These are phyloP conservation scores for Cystobasidium slooffiae DNA, from an alignment of 1,284 basidiomycete genomes.

Conservation along the genomic window DNA sequence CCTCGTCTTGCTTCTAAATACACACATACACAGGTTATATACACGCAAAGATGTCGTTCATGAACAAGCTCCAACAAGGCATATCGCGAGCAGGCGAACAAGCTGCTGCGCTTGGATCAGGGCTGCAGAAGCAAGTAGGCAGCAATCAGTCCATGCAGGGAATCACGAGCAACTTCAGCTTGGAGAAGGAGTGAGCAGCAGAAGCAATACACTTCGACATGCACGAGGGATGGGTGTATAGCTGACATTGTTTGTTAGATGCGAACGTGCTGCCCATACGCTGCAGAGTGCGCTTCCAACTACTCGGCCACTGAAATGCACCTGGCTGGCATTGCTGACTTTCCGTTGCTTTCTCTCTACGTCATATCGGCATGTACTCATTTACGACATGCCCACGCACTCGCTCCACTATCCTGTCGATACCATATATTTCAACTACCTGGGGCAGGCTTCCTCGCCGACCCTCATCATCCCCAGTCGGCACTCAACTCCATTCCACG, in stretches of 20 bases:
- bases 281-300: slow-evolving; percentile 83
- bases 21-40: too few species aligned
- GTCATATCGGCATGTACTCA: background rate
- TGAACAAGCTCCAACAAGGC: slow-evolving; percentile 38
- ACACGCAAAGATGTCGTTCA: slow-evolving; percentile 34
- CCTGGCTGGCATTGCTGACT: slow-evolving; percentile 5
- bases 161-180: slow-evolving; percentile 78
- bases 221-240: background rate
- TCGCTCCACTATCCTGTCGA: background rate
- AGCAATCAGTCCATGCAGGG: slow-evolving; percentile 62
- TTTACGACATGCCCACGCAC: background rate
- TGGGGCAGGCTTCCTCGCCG: slow-evolving; percentile 63
- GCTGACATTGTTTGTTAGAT: slow-evolving; percentile 59
- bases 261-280: slow-evolving; percentile 90
- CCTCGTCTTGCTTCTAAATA: too few species aligned
- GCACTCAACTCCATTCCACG: slow-evolving; percentile 96
- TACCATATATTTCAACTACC: background rate
- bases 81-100: slow-evolving; percentile 27
- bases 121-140: slow-evolving; percentile 26
- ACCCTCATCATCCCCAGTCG: slow-evolving; percentile 83
- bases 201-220: background rate
- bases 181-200: slow-evolving; percentile 57
- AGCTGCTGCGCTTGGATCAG: slow-evolving; percentile 14
- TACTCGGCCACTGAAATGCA: background rate
- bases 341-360: slow-evolving; percentile 43